These are phyloP conservation scores for Acmispon strigosus DNA, from an alignment of 306 rosid genomes.

Conservation along the genomic window DNA sequence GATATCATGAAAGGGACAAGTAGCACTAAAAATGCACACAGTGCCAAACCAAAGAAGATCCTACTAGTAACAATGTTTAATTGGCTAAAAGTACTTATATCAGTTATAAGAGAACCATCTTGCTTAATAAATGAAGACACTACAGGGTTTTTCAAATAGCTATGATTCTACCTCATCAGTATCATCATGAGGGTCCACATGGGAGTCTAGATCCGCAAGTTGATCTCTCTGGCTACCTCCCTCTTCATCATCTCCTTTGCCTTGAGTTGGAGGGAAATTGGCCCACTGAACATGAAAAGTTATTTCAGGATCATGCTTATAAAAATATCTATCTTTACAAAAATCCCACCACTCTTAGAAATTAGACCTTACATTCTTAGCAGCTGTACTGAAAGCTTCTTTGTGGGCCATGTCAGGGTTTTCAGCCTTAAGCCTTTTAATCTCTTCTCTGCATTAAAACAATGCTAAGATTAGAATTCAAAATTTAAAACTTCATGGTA, in stretches of 20 bases:
- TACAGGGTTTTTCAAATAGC: not conserved
- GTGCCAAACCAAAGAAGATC: conserved; percentile 2
- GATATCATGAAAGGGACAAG: conserved; percentile 12
- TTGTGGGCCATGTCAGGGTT: conserved; percentile 89
- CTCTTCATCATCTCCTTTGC: conserved; percentile 52
- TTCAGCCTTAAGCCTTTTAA: conserved; percentile 79
- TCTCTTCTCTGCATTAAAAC: conserved; percentile 67
- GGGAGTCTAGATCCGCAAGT: conserved; percentile 33
- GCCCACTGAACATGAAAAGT: conserved; percentile 66
- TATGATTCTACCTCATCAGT: conserved; percentile 31
- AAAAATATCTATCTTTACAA: no score
- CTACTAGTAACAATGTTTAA: conserved; percentile 3
- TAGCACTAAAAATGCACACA: conserved; percentile 10
- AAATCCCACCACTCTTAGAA: not conserved
- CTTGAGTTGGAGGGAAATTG: conserved; percentile 62
- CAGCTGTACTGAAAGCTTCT: conserved; percentile 89
- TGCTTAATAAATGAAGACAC: not conserved
- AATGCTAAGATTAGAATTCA: conserved; percentile 5
- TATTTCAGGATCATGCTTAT: not conserved
- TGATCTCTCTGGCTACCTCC: conserved; percentile 39
- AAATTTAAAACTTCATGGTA: not conserved
- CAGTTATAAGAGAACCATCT: not conserved
- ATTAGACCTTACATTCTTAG: conserved; percentile 58
- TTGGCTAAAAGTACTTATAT: not conserved
- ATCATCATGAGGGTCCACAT: conserved; percentile 28